These are phyloP conservation scores for Kwoniella sp. DNA, from an alignment of 768 basidiomycete species.

Conservation along the genomic window DNA sequence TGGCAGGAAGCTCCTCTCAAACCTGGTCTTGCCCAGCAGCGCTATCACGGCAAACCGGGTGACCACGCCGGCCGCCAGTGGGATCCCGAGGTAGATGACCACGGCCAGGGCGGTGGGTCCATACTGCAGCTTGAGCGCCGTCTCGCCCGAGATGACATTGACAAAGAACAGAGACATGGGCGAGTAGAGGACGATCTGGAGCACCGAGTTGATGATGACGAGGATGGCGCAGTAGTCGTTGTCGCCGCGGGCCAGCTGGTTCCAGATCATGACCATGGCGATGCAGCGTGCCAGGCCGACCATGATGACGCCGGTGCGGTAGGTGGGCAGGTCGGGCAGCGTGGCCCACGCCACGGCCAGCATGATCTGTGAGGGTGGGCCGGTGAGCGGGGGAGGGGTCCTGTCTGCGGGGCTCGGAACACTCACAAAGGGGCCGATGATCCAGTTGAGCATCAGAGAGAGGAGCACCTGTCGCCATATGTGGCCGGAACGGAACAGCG, in stretches of 20 bases:
- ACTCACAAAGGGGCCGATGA: constrained; percentile 63
- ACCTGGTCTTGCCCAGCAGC: constrained; percentile 54
- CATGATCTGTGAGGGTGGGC: constrained; percentile 65
- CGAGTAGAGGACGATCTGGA: constrained; percentile 73
- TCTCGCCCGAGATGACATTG: constrained; percentile 62
- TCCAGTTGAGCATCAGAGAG: constrained; percentile 72
- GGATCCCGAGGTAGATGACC: constrained; percentile 68
- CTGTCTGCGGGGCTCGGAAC: not conserved
- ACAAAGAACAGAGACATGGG: constrained; percentile 71
- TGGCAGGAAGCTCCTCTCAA: constrained; percentile 63
- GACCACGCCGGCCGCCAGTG: constrained; percentile 65
- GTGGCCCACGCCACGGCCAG: constrained; percentile 81
- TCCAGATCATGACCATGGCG: constrained; percentile 67
- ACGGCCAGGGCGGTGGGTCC: constrained; percentile 40
- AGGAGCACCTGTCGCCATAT: constrained; percentile 68
- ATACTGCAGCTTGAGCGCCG: constrained; percentile 67
- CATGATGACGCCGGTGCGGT: constrained; percentile 74
- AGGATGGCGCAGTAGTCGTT: constrained; percentile 70
- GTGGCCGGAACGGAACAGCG: constrained; percentile 55
- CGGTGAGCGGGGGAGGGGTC: too few species aligned
- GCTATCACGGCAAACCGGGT: constrained; percentile 61
- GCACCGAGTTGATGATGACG: constrained; percentile 70
- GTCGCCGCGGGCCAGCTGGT: constrained; percentile 66
- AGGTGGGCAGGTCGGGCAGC: constrained; percentile 64
- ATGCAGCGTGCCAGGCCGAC: constrained; percentile 65